Base-by-base conservation (phyloP, 768 basidiomycete genomes). In the Pulveroboletus sp. region DNA sequence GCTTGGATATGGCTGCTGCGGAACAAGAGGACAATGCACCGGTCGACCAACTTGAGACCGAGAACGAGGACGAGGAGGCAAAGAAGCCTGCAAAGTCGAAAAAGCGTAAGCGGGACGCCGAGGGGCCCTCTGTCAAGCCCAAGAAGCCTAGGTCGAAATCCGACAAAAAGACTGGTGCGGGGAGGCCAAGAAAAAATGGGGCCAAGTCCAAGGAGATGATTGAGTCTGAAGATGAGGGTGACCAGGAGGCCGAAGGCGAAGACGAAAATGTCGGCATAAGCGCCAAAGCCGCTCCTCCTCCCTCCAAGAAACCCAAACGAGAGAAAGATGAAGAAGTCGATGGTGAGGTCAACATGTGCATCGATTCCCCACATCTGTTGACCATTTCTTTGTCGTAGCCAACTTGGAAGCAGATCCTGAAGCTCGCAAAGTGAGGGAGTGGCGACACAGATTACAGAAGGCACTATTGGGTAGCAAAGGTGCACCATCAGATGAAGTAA, bases 391-490 rank as follows among this genome's bases (percentile, higher is more conserved):
- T 6, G 14, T 40, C 40, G 20, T 42, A 75, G 75, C 73, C 48
- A 73, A 73, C 43, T 53, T 82, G 45, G 68, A 72, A 35, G 71
- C 66, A 41, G 83, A 87, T 65, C 76, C 76, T 2, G 85, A 87
- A 52, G 86, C 82, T 20, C 60, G 72, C 46, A 84, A 85, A 66
- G 91, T 94, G 58, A 84, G 88, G 62, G 87, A 90, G 49, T 95
- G 94, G 93, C 77, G 94, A 56, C 92, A 95, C 67, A 87, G 82
- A 67, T 77, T 97, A 3, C 94, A 97, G 70, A 88, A 92, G 67
- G 87, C 82, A 0, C 87, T 93, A 72, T 64, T 94, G 44, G 82
- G 83, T 56, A 78, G 71, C 55, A 85, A 85, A 68, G 69, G 71
- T 6, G 53, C 74, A 8, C 85, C 89, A 5, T 84, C 81, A 58